Percentiles rank a stretch among this genome's conserved stretches.
Conservation (phyloP, 2,329 filamentous ascomycete genomes). For the Fusarium buharicum region DNA sequence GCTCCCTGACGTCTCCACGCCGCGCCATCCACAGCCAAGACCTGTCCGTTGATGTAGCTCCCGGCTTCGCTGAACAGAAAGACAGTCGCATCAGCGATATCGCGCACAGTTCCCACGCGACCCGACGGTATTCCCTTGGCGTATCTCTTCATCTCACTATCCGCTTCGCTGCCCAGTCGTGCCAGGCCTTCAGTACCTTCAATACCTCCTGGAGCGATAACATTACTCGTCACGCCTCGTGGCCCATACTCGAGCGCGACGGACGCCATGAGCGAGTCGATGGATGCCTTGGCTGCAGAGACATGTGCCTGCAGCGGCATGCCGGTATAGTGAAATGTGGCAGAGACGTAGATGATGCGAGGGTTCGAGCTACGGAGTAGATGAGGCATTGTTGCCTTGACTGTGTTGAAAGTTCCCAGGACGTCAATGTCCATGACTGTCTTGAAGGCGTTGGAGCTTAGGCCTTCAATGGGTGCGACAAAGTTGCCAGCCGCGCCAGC, state of each 20-base stretch:
- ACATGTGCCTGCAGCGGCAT: constrained; percentile 89
- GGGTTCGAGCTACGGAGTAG: constrained; percentile 80
- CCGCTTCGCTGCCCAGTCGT: constrained; percentile 61
- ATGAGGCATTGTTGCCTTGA: constrained; percentile 89
- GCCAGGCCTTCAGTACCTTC: constrained; percentile 83
- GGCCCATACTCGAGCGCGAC: constrained; percentile 92
- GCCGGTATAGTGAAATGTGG: constrained; percentile 90
- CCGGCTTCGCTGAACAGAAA: constrained; percentile 88
- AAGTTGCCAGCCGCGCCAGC: constrained; percentile 98
- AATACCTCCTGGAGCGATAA: constrained; percentile 89
- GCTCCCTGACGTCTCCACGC: constrained; percentile 65
- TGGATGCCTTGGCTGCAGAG: constrained; percentile 88
- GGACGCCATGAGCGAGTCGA: constrained; percentile 84
- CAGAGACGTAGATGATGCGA: constrained; percentile 89
- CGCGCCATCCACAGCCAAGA: constrained; percentile 77
- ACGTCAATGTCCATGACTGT: constrained; percentile 97
- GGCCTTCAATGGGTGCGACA: constrained; percentile 81
- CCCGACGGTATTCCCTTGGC: constrained; percentile 73
- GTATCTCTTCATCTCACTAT: constrained; percentile 49
- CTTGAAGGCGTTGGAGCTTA: constrained; percentile 92
- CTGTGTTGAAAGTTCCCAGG: constrained; percentile 90
- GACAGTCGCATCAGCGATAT: constrained; percentile 92
- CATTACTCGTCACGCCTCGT: constrained; percentile 84
- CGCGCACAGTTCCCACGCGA: constrained; percentile 80
- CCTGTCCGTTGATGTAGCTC: constrained; percentile 86